Evolutionary conservation across 257 asterid genomes (phyloP), one percentile per base, ranked within the genome.

Genomic region (Osmanthus fragrans): DNA sequence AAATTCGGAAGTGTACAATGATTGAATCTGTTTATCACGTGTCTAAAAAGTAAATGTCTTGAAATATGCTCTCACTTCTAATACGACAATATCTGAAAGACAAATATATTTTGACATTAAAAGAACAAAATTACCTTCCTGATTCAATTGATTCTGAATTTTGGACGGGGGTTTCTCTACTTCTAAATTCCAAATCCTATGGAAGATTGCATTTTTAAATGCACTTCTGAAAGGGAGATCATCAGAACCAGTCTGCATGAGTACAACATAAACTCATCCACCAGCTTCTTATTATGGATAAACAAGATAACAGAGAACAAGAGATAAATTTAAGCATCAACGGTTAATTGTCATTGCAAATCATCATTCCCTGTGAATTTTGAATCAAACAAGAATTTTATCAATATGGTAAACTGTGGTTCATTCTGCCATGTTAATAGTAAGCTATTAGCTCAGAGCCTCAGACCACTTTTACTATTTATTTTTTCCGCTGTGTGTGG

Each of bases 161-260:
- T 82, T 76, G 71, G 84, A 91, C 37, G 54, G 84, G 76, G 94
- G 84, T 76, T 76, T 86, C 78, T 90, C 90, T 30, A 83, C 82
- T 58, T 85, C 81, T 15, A 84, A 83, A 70, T 70, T 81, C 90
- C 82, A 80, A 83, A 85, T 86, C 60, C 73, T 80, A 29, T 85
- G 83, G 82, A 90, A 95, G 79, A 95, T 93, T 78, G 89, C 98
- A 82, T 91, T 78, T 85, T 91, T 93, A 77, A 95, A 95, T 73
- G 98, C 99, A 86, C 99, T 95, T 83, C 84, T 89, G 76, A 90
- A 89, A 66, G 97, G 90, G 70, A 93, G 85, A 80, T 82, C 91
- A 79, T 93, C 97, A 15, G 98, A 84, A 70, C 96, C 97, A 77
- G 85, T 86, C 99, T 95, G 98, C 88, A 86, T 36, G 65, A 58